A percentile compares a stretch with the other conserved stretches of the same genome.
These are phyloP conservation scores for Rhamnella rubrinervis DNA, from an alignment of 331 rosid species.

Conservation along the genomic window DNA sequence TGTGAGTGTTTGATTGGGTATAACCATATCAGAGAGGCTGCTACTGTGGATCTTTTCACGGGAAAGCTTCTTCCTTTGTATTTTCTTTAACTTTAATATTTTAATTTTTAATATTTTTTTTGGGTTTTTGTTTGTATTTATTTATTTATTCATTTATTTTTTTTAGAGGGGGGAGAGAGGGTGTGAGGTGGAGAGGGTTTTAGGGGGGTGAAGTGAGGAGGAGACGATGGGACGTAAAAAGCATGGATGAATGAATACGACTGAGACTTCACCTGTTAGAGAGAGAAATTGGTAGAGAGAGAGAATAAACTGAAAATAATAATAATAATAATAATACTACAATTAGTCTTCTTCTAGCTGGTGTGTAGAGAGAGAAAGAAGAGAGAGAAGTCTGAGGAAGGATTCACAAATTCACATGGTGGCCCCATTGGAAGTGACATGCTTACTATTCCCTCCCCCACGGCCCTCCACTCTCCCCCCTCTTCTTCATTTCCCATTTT, in stretches of 20 bases:
- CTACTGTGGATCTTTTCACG: slow-evolving; percentile 24
- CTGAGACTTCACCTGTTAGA: slow-evolving; percentile 11
- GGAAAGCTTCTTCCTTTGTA: slow-evolving; percentile 14
- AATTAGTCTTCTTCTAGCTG: not conserved
- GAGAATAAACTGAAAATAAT: not conserved
- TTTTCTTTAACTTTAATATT: no score
- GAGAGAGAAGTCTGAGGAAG: not conserved
- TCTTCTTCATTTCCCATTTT: not conserved
- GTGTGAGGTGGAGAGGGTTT: slow-evolving; percentile 10
- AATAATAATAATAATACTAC: not conserved
- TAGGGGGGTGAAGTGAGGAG: slow-evolving; percentile 4
- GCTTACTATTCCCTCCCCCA: slow-evolving; percentile 39
- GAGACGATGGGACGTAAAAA: slow-evolving; percentile 71
- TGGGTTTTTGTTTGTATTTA: not conserved
- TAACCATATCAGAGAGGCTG: not conserved
- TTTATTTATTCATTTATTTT: slow-evolving; percentile 3
- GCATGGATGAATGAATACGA: slow-evolving; percentile 52
- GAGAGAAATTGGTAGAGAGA: not conserved
- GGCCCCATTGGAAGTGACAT: slow-evolving; percentile 54
- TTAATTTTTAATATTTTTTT: not conserved
- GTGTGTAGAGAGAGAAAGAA: not conserved
- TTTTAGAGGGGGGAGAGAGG: not conserved
- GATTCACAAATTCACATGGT: slow-evolving; percentile 51
- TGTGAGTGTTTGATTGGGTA: slow-evolving; percentile 9
- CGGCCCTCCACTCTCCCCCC: slow-evolving; percentile 23